Conservation (phyloP, 768 basidiomycete species). For the Suillus decipiens region DNA sequence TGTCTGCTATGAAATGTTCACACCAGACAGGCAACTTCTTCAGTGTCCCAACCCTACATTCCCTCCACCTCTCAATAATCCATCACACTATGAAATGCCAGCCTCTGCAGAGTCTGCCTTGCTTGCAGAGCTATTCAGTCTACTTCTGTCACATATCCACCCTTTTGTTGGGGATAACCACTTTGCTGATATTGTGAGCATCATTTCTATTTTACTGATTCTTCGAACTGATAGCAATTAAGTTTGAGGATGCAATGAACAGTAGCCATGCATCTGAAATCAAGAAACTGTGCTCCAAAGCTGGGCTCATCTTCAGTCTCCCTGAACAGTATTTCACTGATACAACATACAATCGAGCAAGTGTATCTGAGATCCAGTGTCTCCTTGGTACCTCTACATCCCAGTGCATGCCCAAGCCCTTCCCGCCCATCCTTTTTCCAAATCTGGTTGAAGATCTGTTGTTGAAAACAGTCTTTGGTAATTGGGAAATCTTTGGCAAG, state of each 20-base stretch:
- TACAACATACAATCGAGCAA: background rate
- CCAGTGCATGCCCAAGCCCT: background rate
- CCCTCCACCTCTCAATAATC: background rate
- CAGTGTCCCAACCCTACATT: background rate
- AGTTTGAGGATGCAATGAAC: background rate
- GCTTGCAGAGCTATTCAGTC: background rate
- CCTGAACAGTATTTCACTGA: slow-evolving; percentile 5
- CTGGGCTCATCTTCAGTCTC: slow-evolving; percentile 2
- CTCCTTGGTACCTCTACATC: background rate
- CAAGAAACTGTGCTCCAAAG: background rate
- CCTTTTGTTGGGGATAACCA: no score
- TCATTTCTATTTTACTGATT: no score
- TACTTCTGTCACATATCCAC: no score
- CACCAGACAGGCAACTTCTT: slow-evolving; percentile 3
- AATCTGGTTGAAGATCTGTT: background rate
- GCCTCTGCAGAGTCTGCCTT: no score
- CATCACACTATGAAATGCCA: no score
- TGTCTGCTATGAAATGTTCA: background rate
- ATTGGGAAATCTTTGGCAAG: background rate
- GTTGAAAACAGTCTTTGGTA: slow-evolving; percentile 1
- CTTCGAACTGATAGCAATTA: no score
- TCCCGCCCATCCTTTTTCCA: slow-evolving; percentile 1
- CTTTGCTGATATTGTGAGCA: no score
- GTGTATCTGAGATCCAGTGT: background rate
- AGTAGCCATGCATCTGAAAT: background rate